phyloP scores from a whole-genome alignment of 2,329 filamentous ascomycete species.

The Arthroderma sp. region DNA sequence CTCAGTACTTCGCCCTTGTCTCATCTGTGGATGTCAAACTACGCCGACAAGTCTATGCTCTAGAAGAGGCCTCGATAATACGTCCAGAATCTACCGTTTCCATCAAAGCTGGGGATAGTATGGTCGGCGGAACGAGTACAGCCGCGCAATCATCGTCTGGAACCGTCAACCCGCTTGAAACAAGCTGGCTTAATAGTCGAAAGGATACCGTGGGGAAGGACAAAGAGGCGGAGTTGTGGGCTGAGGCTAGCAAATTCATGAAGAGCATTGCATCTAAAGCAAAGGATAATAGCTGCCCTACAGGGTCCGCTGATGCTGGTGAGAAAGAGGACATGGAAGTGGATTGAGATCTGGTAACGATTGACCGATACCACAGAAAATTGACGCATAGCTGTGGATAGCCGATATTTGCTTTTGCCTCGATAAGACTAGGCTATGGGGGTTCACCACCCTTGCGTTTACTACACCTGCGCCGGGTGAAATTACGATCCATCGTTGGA shows the following conservation, averaged over 20 bases:
- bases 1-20: constrained; percentile 58
- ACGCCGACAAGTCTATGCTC: constrained; percentile 61
- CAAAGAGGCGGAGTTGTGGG: constrained; percentile 74
- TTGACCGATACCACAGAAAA: not conserved
- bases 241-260: constrained; percentile 46
- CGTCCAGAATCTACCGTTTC: constrained; percentile 29
- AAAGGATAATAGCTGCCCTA: constrained; percentile 9
- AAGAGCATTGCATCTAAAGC: constrained; percentile 24
- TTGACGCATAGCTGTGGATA: too few species aligned
- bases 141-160: constrained; percentile 16
- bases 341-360: constrained; percentile 20
- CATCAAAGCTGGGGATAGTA: constrained; percentile 21
- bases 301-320: not conserved
- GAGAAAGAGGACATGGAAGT: constrained; percentile 28
- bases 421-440: not conserved
- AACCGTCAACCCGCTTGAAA: constrained; percentile 55
- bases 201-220: constrained; percentile 69
- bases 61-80: constrained; percentile 72
- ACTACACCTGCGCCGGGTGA: too few species aligned
- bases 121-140: constrained; percentile 19
- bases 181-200: constrained; percentile 80
- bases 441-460: not conserved
- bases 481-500: too few species aligned
- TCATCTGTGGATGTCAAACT: constrained; percentile 63
- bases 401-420: not conserved